Percentiles rank a stretch among this genome's conserved stretches.
Evolutionary conservation across 2,329 filamentous ascomycete species (phyloP).

Genomic region (Aspergillus intermedius): DNA sequence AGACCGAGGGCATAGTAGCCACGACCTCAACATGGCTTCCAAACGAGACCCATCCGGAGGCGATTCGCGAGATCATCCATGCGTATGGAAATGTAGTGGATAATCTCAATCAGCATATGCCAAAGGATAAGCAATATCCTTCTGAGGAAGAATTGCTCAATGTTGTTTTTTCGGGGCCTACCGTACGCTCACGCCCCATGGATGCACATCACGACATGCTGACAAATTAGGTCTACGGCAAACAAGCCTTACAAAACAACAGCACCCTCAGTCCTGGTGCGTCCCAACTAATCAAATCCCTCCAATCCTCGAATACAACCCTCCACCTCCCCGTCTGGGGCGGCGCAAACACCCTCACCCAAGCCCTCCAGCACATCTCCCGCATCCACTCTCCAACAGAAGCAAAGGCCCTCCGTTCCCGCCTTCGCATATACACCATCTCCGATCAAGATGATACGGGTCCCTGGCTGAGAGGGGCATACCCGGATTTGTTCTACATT

Average conservation of each 20-base stretch:
- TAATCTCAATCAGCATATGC: constrained; percentile 46
- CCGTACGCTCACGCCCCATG: constrained; percentile 23
- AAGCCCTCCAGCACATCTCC: constrained; percentile 38
- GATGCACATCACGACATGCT: neutral
- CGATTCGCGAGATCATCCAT: constrained; percentile 40
- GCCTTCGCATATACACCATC: constrained; percentile 50
- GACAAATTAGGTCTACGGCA: constrained; percentile 20
- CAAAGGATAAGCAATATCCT: constrained; percentile 39
- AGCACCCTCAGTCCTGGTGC: constrained; percentile 25
- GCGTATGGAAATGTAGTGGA: constrained; percentile 40
- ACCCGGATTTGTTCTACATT: constrained; percentile 52
- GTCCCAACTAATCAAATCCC: constrained; percentile 1
- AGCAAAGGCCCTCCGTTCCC: constrained; percentile 31
- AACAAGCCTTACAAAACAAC: constrained; percentile 29
- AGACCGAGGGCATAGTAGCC: constrained; percentile 42
- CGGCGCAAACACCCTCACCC: constrained; percentile 48
- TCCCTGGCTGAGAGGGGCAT: constrained; percentile 49
- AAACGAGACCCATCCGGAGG: constrained; percentile 35
- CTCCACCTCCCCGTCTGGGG: constrained; percentile 52
- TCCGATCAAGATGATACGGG: constrained; percentile 56
- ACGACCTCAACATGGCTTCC: constrained; percentile 44
- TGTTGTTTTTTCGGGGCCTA: constrained; percentile 35
- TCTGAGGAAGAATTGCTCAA: constrained; percentile 29
- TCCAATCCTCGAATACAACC: constrained; percentile 38
- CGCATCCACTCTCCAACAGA: constrained; percentile 18